Conservation (phyloP, 345 rosid genomes). For the Brassica napus region Da-Ae NC_063437.1:10585001-10585500, state of each 20-base stretch:
- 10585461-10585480: too few species aligned
- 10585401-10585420: too few species aligned
- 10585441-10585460: too few species aligned
- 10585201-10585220: background rate
- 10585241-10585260: constrained; percentile 16
- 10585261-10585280: background rate
- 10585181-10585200: constrained; percentile 11
- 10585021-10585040: too few species aligned
- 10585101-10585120: too few species aligned
- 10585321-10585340: background rate
- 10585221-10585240: background rate
- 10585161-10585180: constrained; percentile 43
- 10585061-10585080: too few species aligned
- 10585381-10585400: too few species aligned
- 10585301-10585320: background rate
- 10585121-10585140: constrained; percentile 27
- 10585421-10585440: too few species aligned
- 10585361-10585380: background rate
- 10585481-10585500: too few species aligned
- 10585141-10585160: constrained; percentile 59
- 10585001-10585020: too few species aligned
- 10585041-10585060: too few species aligned
- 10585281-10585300: background rate
- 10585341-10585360: background rate
- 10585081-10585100: too few species aligned